Evolutionary conservation across 495 filamentous ascomycete genomes (phyloP).

Genomic region (Talaromyces stipitatus): DNA sequence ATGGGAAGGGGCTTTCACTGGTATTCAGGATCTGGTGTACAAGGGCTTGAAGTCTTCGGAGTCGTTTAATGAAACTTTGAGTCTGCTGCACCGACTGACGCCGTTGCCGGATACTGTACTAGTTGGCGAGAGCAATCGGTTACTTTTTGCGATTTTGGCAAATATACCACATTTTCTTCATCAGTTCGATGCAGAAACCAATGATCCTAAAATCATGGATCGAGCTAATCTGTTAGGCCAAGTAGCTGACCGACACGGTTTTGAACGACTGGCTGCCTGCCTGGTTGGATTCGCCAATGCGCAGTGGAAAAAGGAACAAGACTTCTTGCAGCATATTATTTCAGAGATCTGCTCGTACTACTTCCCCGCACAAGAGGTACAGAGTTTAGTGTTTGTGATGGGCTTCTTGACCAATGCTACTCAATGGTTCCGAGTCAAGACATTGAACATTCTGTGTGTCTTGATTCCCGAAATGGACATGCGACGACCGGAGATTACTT

Average conservation of each 20-base stretch:
- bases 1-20: slow-evolving; percentile 88
- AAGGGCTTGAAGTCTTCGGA: slow-evolving; percentile 86
- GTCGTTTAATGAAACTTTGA: slow-evolving; percentile 69
- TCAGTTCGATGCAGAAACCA: slow-evolving; percentile 59
- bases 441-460: slow-evolving; percentile 80
- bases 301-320: slow-evolving; percentile 60
- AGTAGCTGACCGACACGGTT: slow-evolving; percentile 60
- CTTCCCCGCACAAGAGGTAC: slow-evolving; percentile 77
- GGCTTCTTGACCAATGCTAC: slow-evolving; percentile 82
- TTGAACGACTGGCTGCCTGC: slow-evolving; percentile 36
- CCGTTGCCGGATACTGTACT: slow-evolving; percentile 72
- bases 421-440: slow-evolving; percentile 84
- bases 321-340: slow-evolving; percentile 71
- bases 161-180: slow-evolving; percentile 86
- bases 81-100: slow-evolving; percentile 68
- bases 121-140: slow-evolving; percentile 69
- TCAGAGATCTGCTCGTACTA: slow-evolving; percentile 70
- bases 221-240: slow-evolving; percentile 62
- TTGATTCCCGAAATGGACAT: slow-evolving; percentile 90
- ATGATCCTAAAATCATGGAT: slow-evolving; percentile 45
- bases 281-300: slow-evolving; percentile 63
- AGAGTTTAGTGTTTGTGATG: slow-evolving; percentile 82
- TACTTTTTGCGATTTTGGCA: slow-evolving; percentile 77
- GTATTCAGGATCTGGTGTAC: slow-evolving; percentile 75
- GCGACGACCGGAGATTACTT: slow-evolving; percentile 80